These are phyloP conservation scores for Triticum timopheevii DNA, from an alignment of 176 grass and related monocot genomes.

Conservation along the genomic window DNA sequence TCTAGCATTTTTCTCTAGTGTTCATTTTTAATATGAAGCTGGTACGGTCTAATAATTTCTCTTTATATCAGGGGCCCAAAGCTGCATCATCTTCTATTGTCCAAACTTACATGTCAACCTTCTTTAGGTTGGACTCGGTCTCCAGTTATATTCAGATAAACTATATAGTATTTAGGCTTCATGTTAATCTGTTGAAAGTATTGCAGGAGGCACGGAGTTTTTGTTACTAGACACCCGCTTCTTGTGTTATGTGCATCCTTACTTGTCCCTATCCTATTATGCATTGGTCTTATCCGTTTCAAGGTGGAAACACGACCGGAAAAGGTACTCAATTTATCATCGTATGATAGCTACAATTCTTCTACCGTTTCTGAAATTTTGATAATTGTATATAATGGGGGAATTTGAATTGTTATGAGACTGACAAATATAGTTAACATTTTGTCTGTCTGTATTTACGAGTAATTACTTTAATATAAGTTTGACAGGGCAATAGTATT, in stretches of 20 bases:
- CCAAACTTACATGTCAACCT: conserved; percentile 82
- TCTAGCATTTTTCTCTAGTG: conserved; percentile 20
- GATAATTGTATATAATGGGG: not conserved
- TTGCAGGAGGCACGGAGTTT: conserved; percentile 80
- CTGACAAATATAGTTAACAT: not conserved
- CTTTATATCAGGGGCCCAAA: conserved; percentile 44
- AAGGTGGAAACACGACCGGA: conserved; percentile 89
- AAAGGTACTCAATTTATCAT: conserved; percentile 59
- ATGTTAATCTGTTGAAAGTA: conserved; percentile 36
- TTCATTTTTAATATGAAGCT: not conserved
- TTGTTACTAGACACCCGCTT: conserved; percentile 74
- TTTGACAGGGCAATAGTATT: not conserved
- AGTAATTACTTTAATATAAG: not conserved
- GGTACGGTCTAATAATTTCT: conserved; percentile 8
- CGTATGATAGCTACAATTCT: not conserved
- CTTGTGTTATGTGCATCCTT: conserved; percentile 76
- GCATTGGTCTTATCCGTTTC: conserved; percentile 79
- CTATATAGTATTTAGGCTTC: conserved; percentile 28
- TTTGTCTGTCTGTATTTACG: conserved; percentile 1
- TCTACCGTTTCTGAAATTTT: conserved; percentile 22
- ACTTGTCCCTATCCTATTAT: conserved; percentile 81
- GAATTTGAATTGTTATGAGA: not conserved
- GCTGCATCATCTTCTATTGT: conserved; percentile 58
- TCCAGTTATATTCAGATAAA: conserved; percentile 26
- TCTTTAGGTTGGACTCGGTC: conserved; percentile 71